phyloP scores from a whole-genome alignment of 1,284 basidiomycete species.

The Vanrija pseudolonga region DNA sequence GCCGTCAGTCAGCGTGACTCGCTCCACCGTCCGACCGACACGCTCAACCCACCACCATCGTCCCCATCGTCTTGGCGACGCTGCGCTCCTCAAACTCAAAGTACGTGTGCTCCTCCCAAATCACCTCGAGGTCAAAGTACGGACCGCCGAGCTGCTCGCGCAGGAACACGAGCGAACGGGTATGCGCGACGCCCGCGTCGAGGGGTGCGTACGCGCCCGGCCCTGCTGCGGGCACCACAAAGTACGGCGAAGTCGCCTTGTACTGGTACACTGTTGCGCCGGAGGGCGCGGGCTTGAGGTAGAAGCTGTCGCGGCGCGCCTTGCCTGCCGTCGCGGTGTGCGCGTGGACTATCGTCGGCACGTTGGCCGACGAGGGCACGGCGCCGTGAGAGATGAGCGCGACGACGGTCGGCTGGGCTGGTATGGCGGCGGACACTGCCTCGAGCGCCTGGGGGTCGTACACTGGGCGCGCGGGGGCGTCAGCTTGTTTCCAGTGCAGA shows the following conservation, averaged over 20 bases:
- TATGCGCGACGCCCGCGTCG: constrained; percentile 14
- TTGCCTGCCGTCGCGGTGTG: too few species aligned
- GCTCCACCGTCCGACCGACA: background rate
- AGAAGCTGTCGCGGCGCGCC: too few species aligned
- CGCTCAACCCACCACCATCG: constrained; percentile 33
- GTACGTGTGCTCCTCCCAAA: constrained; percentile 22
- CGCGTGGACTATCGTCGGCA: constrained; percentile 3
- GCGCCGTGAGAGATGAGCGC: constrained; percentile 16
- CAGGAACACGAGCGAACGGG: constrained; percentile 16
- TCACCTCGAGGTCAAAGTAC: constrained; percentile 19
- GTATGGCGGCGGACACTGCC: constrained; percentile 6
- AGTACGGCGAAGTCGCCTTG: constrained; percentile 12
- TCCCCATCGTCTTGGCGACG: constrained; percentile 30
- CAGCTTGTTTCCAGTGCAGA: too few species aligned
- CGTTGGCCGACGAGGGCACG: constrained; percentile 1
- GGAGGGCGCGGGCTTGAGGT: too few species aligned
- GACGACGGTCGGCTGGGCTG: background rate
- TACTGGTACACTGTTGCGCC: constrained; percentile 6
- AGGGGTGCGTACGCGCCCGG: constrained; percentile 14
- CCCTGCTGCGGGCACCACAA: constrained; percentile 17
- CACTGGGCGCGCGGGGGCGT: too few species aligned
- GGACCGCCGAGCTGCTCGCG: constrained; percentile 15
- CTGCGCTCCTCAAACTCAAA: constrained; percentile 26
- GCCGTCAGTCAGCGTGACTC: background rate
- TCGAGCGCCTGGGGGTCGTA: constrained; percentile 17